Evolutionary conservation across 176 grass and related monocot genomes (phyloP).

Genomic region (Calamus simplicifolius): DNA sequence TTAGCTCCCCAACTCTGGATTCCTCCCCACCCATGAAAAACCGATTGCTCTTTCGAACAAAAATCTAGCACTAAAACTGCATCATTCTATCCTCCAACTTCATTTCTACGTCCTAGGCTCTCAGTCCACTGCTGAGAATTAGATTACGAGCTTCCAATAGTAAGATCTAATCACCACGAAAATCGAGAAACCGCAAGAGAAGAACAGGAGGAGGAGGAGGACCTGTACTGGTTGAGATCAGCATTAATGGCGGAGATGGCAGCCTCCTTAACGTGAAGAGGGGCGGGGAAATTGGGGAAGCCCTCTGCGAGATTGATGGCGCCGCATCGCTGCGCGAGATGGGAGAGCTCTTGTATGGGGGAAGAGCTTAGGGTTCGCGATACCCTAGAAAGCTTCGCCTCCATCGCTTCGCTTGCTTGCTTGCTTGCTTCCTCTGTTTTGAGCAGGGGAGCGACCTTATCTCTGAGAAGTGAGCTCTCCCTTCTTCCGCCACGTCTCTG

Average conservation of each 20-base stretch:
- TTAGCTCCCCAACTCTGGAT: no score
- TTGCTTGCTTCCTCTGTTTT: no score
- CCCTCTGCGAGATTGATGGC: conserved; percentile 93
- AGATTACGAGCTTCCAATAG: neutral
- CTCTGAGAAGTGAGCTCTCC: no score
- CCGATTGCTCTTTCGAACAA: no score
- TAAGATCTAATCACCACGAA: neutral
- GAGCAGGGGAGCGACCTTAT: no score
- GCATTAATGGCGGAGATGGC: conserved; percentile 54
- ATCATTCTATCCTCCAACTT: no score
- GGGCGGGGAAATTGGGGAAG: conserved; percentile 84
- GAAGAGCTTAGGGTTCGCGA: conserved; percentile 39
- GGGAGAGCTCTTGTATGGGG: conserved; percentile 74
- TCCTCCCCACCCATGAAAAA: no score
- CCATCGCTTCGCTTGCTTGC: conserved; percentile 23
- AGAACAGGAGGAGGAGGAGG: neutral
- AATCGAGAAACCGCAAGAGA: neutral
- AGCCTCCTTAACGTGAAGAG: conserved; percentile 47
- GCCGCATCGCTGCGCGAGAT: conserved; percentile 61
- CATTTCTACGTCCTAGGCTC: no score
- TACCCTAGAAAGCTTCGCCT: conserved; percentile 47
- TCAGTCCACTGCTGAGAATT: neutral
- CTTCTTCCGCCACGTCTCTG: no score
- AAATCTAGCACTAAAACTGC: no score
- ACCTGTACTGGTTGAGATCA: conserved; percentile 93